Base-by-base conservation (phyloP, 2,329 filamentous ascomycete species). In the Colletotrichum nymphaeae region DNA sequence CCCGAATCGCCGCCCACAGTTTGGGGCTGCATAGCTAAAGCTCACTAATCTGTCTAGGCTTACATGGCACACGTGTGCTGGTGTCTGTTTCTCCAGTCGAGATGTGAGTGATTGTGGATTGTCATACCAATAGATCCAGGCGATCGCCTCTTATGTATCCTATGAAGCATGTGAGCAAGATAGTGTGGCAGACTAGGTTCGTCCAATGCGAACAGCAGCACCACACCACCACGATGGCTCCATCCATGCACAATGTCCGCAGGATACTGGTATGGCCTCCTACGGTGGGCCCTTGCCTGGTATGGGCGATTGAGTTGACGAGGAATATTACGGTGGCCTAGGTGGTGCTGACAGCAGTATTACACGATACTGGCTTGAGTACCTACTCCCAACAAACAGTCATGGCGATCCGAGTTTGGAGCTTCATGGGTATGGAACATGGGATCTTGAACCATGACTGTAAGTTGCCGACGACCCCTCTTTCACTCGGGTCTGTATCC, bases 131-230 rank as follows among this genome's bases (percentile, higher is more conserved):
- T 35, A 22, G 12, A 28, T 49, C 26, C 24, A 7, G 56, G 63
- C 30, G 49, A 53, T 62, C 26, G 24, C n/a, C 28, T n/a, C 28
- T 16, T 28, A 53, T 65, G 46, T 49, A 35, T 35, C 37, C 57
- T 49, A 26, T 14, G 35, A 58, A 56, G 67, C 67, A 66, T 52
- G 16, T 42, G 64, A 35, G 49, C 56, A 49, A 49, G 42, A 22
- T 9, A 63, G 64, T 37, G 64, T 58, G 57, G 57, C 69, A 42
- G 57, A 57, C 64, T 63, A 63, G 64, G 64, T 68, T 72, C 69
- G 19, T 72, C 65, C 52, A 58, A 67, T 72, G 69, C 49, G 64
- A 63, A 69, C 57, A 22, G 49, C 30, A 63, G 59, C 49, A 68
- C 49, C 58, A 42, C 62, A 26, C 53, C 32, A 32, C n/a, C 26